phyloP scores from a whole-genome alignment of 176 grass and related monocot species.

The Juncus effusus region DNA sequence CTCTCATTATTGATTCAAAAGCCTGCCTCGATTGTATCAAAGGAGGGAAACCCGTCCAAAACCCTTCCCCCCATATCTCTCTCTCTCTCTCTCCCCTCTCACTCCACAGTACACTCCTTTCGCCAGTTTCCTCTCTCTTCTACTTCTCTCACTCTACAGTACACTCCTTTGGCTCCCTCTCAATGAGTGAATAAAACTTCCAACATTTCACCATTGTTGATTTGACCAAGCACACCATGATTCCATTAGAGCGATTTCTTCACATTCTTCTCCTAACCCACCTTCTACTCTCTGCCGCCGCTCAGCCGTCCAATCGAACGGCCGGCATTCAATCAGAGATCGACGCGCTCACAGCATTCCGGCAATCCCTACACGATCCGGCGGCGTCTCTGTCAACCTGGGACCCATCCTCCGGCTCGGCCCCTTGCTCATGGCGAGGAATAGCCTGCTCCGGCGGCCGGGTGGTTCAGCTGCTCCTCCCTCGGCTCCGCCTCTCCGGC shows the following conservation, averaged over 20 bases:
- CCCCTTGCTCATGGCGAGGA: conserved; percentile 87
- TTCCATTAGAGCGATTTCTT: conserved; percentile 26
- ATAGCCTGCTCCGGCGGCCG: conserved; percentile 47
- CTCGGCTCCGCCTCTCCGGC: conserved; percentile 64
- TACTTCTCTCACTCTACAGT: neutral
- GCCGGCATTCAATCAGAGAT: conserved; percentile 55
- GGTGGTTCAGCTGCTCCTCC: conserved; percentile 80
- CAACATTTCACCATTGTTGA: neutral
- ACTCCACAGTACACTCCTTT: neutral
- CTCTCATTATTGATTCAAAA: conserved; percentile 32
- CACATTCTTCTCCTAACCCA: conserved; percentile 13
- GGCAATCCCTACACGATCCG: conserved; percentile 47
- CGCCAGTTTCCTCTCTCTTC: neutral
- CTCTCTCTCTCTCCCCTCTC: neutral
- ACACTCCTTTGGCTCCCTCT: conserved; percentile 4
- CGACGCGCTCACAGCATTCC: conserved; percentile 63
- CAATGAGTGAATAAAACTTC: conserved; percentile 8
- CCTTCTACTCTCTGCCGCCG: neutral
- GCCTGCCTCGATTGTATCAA: conserved; percentile 39
- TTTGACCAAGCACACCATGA: conserved; percentile 24
- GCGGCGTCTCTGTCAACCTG: conserved; percentile 57
- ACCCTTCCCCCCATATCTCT: conserved; percentile 37
- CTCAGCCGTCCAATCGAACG: conserved; percentile 31
- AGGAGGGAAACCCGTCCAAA: conserved; percentile 53
- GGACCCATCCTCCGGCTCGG: conserved; percentile 43